Evolutionary conservation across 2,329 filamentous ascomycete species (phyloP), one percentile per base, ranked within the genome.

Genomic region (Fusarium odoratissimum): DNA sequence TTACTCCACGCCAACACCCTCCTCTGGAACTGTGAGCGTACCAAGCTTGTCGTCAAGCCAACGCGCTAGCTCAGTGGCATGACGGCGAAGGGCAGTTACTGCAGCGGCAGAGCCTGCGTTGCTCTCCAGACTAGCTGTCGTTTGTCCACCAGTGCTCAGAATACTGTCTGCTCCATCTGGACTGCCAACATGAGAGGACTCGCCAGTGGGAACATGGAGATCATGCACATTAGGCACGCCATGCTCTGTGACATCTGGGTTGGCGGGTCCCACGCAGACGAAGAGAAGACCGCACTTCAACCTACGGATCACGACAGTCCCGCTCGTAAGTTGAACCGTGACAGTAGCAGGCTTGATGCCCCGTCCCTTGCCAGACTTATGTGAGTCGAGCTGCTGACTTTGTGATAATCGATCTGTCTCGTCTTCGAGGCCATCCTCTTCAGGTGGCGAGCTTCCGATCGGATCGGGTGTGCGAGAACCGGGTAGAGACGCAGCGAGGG

Each of bases 1-100:
- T 65, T 63, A 80, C 67, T 79, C 76, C 13, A 81, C 75, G 13
- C 84, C 83, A 28, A 87, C 82, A 9, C 84, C 85, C 58, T 89
- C 87, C 54, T 88, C 86, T 0, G 89, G 87, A 33, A 90, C 84
- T 19, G 81, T 81, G 67, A 91, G 77, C 19, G 84, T 82, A 10
- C 86, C 86, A 10, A 92, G 82, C 80, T 87, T 87, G n/a, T 87
- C 87, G 70, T 92, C 89, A 71, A 92, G 78, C 85, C 87, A 90
- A 60, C 83, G 82, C 30, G 87, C 88, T 61, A 91, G 81, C 71
- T 91, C 89, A 72, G 89, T 87, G 8, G 89, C 87, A 63, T 89
- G 87, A 63, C 86, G 84, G 64, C 89, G 83, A 79, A 89, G 85
- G 13, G 83, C 83, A 56, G 87, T 83, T 25, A 89, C 85, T 28